phyloP scores from a whole-genome alignment of 371 early-diverging fungal genomes.

The Lichtheimia ornata region DNA sequence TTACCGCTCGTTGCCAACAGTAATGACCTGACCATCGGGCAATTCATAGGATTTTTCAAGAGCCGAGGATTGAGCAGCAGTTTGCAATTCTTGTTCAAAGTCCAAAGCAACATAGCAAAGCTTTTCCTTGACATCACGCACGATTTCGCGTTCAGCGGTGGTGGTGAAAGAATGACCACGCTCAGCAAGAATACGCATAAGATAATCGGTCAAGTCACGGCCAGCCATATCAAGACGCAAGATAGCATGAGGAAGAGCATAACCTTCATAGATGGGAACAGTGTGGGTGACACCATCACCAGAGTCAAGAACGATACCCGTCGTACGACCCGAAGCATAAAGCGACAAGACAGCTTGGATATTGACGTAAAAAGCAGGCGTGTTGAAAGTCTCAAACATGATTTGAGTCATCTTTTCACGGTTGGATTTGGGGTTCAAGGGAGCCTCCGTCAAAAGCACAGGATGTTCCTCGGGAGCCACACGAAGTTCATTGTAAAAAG shows the following conservation, averaged over 20 bases:
- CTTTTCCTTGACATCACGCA: slow-evolving; percentile 99
- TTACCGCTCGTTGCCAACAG: slow-evolving; percentile 94
- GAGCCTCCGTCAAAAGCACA: slow-evolving; percentile 98
- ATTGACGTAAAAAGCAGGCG: slow-evolving; percentile 98
- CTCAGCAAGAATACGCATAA: slow-evolving; percentile 97
- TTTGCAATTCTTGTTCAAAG: slow-evolving; percentile 98
- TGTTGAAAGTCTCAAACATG: slow-evolving; percentile 99
- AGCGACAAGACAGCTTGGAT: slow-evolving; percentile 98
- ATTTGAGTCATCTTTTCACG: slow-evolving; percentile 99
- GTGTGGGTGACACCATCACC: slow-evolving; percentile 99
- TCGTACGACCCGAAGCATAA: slow-evolving; percentile 99
- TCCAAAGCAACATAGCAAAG: slow-evolving; percentile 98
- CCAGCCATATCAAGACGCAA: slow-evolving; percentile 93
- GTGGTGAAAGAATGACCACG: slow-evolving; percentile 99
- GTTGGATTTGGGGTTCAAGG: slow-evolving; percentile 99
- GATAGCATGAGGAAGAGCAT: slow-evolving; percentile 98
- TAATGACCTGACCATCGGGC: slow-evolving; percentile 99
- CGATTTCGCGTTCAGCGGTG: slow-evolving; percentile 99
- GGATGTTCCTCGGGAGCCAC: slow-evolving; percentile 96
- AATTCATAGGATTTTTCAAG: slow-evolving; percentile 98
- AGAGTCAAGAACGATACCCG: slow-evolving; percentile 99
- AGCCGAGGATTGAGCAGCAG: slow-evolving; percentile 89
- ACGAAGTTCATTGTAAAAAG: slow-evolving; percentile 87
- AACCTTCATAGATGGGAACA: slow-evolving; percentile 99
- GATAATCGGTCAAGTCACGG: slow-evolving; percentile 98